These are phyloP conservation scores for Mortierella sp. DNA, from an alignment of 371 early-diverging fungal species.

Conservation along the genomic window DNA sequence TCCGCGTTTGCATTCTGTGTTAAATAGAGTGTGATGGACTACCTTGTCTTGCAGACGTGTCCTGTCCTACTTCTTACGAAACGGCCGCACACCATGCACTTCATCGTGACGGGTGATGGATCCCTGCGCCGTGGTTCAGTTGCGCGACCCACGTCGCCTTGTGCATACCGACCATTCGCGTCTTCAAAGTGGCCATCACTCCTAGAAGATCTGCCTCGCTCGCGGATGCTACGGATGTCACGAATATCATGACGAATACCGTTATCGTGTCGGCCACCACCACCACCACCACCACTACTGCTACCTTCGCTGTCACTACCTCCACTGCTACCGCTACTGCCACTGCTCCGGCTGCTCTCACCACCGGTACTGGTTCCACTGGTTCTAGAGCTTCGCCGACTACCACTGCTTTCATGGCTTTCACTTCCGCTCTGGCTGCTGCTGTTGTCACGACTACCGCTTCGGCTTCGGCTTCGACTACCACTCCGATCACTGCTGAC, in stretches of 20 bases:
- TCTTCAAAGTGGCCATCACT: too few species aligned
- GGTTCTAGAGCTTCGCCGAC: neutral
- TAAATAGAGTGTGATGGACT: too few species aligned
- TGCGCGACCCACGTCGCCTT: neutral
- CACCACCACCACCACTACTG: neutral
- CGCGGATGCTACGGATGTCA: too few species aligned
- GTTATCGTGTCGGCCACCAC: neutral
- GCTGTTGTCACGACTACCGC: too few species aligned
- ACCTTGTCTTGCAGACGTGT: neutral
- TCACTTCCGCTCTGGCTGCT: neutral
- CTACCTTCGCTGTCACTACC: neutral
- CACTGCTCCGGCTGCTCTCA: neutral
- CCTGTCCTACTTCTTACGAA: neutral
- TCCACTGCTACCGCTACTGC: neutral
- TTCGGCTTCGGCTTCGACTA: too few species aligned
- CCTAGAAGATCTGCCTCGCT: too few species aligned
- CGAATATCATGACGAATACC: too few species aligned
- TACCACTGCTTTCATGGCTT: slow-evolving; percentile 1
- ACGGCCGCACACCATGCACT: neutral
- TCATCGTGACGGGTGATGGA: too few species aligned
- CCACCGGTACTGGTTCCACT: neutral
- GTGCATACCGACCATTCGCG: neutral
- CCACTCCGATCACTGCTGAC: too few species aligned
- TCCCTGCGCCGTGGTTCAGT: neutral
- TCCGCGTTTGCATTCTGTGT: too few species aligned